A percentile compares a stretch with the other conserved stretches of the same genome.
These are phyloP conservation scores for Kazachstania psychrophila DNA, from an alignment of 805 yeast species.

Conservation along the genomic window DNA sequence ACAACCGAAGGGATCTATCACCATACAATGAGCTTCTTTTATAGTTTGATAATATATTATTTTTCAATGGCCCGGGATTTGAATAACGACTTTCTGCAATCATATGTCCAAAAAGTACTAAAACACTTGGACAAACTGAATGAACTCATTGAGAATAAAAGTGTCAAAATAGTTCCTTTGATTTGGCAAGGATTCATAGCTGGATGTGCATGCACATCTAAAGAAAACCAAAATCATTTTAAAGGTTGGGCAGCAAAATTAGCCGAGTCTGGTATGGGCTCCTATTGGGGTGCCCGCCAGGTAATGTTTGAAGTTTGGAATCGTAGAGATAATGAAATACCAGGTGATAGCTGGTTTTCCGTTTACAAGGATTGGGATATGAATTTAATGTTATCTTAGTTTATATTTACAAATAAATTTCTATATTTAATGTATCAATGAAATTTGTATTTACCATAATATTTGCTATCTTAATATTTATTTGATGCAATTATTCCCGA, in stretches of 20 bases:
- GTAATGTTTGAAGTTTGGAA: conserved; percentile 84
- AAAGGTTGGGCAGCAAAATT: conserved; percentile 52
- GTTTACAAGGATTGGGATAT: conserved; percentile 79
- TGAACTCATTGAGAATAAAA: conserved; percentile 38
- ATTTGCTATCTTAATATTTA: too few species aligned
- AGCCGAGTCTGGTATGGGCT: conserved; percentile 54
- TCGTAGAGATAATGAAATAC: conserved; percentile 50
- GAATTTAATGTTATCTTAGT: conserved; percentile 56
- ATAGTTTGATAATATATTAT: conserved; percentile 62
- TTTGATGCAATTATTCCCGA: too few species aligned
- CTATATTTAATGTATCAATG: too few species aligned
- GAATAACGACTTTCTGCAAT: conserved; percentile 50
- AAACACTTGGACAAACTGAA: conserved; percentile 57
- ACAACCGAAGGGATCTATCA: conserved; percentile 65
- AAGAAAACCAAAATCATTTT: conserved; percentile 52
- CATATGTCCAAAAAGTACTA: conserved; percentile 50
- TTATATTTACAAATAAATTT: too few species aligned
- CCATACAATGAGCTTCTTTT: conserved; percentile 71
- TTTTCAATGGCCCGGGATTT: conserved; percentile 52
- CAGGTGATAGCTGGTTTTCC: conserved; percentile 64
- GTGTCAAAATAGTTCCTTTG: conserved; percentile 59
- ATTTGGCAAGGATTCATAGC: conserved; percentile 88
- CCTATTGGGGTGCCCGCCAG: conserved; percentile 80
- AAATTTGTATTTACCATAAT: too few species aligned
- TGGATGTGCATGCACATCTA: conserved; percentile 66